Evolutionary conservation across 345 rosid genomes (phyloP).

Genomic region (Kernera saxatilis): DNA sequence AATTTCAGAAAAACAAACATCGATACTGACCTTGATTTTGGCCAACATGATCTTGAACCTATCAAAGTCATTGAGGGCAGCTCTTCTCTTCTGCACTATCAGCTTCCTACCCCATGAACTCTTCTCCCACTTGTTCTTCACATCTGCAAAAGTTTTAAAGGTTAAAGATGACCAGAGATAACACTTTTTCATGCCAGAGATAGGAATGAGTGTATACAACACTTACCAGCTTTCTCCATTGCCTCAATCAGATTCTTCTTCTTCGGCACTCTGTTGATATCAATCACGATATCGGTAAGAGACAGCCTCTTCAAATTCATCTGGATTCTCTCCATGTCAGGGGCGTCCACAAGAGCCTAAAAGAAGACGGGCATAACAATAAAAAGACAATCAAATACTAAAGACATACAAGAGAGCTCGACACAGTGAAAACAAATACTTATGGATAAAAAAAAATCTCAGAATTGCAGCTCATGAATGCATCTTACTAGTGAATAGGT

Average conservation of each 20-base stretch:
- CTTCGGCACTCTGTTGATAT: conserved; percentile 63
- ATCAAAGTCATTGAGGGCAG: conserved; percentile 62
- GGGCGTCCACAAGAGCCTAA: conserved; percentile 87
- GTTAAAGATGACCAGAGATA: background rate
- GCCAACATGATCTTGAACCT: conserved; percentile 75
- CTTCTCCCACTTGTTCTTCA: conserved; percentile 67
- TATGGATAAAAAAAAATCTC: background rate
- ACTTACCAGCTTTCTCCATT: conserved; percentile 82
- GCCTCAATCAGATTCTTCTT: conserved; percentile 74
- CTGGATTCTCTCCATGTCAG: conserved; percentile 80
- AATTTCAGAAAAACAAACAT: background rate
- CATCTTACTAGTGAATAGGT: background rate
- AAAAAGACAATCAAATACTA: background rate
- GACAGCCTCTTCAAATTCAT: conserved; percentile 84
- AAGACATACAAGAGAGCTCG: background rate
- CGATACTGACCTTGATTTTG: conserved; percentile 48
- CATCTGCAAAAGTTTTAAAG: conserved; percentile 32
- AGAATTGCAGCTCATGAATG: background rate
- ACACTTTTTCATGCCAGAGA: background rate
- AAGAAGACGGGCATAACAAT: background rate
- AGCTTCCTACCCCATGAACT: conserved; percentile 72
- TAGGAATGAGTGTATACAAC: background rate
- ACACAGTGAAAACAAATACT: background rate
- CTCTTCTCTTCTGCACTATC: conserved; percentile 54
- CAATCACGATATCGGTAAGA: conserved; percentile 74